Base-by-base conservation (phyloP, 345 rosid species). In the Pugionium dolabratum region DNA sequence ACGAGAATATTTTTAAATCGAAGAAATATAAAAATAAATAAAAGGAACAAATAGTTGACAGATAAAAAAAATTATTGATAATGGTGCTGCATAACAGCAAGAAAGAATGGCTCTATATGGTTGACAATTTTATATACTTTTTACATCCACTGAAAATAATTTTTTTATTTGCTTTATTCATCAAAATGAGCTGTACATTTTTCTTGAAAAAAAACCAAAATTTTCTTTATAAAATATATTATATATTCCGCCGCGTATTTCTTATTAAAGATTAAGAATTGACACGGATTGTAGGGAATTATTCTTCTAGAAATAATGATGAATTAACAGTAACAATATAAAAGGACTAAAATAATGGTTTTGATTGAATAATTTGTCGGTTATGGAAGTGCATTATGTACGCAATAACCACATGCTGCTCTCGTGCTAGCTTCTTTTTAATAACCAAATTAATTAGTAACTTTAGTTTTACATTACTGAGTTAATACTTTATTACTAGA, bases 51-150 rank as follows among this genome's bases (percentile, higher is more conserved):
- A 1, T 28, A 39, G 43, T 49, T 57, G 59, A 71, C 54, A 65
- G 70, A 34, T 64, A 64, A 42, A n/a, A n/a, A n/a, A n/a, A n/a
- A n/a, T n/a, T n/a, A n/a, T n/a, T n/a, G n/a, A n/a, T n/a, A n/a
- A n/a, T n/a, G n/a, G n/a, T n/a, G n/a, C n/a, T n/a, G n/a, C n/a
- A n/a, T n/a, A n/a, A n/a, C n/a, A 72, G 71, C 61, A 30, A n/a
- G 2, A 65, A 58, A 72, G 48, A 72, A 72, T 65, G 76, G 76
- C 76, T 66, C 62, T 34, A 65, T 51, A 66, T 66, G 76, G 72
- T 59, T 73, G 72, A 73, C 72, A 59, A 62, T 54, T 35, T 71
- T 73, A 43, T 66, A 72, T 29, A 51, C 66, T 58, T 62, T 70
- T 65, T 58, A 36, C 51, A 65, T 66, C 67, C 72, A 44, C 76